Evolutionary conservation across 805 yeast genomes (phyloP).

Genomic region (Candida yuanshanica): DNA sequence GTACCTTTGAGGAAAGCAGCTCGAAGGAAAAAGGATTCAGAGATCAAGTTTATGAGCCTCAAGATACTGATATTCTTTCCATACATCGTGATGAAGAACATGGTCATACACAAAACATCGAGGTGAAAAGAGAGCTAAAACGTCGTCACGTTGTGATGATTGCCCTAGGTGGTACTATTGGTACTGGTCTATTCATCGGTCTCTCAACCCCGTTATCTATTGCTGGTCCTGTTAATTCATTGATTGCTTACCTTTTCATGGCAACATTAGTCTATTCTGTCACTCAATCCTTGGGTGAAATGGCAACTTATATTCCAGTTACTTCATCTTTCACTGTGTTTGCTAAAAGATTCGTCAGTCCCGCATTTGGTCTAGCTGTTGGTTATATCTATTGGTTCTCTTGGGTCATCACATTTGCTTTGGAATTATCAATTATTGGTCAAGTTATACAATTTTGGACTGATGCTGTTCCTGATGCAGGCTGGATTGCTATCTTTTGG

Average conservation of each 20-base stretch:
- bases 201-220: conserved; percentile 2
- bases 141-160: conserved; percentile 9
- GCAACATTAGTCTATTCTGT: conserved; percentile 6
- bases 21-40: not conserved
- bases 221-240: conserved; percentile 8
- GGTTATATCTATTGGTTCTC: conserved; percentile 10
- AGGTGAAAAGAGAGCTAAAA: conserved; percentile 6
- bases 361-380: conserved; percentile 5
- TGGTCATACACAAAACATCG: conserved; percentile 2
- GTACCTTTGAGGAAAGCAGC: not conserved
- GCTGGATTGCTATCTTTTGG: conserved; percentile 6
- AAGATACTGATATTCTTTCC: not conserved
- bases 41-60: not conserved
- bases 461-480: conserved; percentile 5
- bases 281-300: conserved; percentile 8
- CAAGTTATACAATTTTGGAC: conserved; percentile 6
- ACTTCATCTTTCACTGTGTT: conserved; percentile 8
- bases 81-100: conserved; percentile 1
- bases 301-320: conserved; percentile 9
- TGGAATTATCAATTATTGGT: conserved; percentile 6
- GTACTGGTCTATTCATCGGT: conserved; percentile 8
- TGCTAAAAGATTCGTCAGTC: conserved; percentile 4
- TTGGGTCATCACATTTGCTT: conserved; percentile 8
- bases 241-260: conserved; percentile 6
- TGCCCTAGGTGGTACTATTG: conserved; percentile 9